A percentile compares a stretch with the other conserved stretches of the same genome.
Conservation (phyloP, 2,329 filamentous ascomycete species). For the Trichoderma hamatum region DNA sequence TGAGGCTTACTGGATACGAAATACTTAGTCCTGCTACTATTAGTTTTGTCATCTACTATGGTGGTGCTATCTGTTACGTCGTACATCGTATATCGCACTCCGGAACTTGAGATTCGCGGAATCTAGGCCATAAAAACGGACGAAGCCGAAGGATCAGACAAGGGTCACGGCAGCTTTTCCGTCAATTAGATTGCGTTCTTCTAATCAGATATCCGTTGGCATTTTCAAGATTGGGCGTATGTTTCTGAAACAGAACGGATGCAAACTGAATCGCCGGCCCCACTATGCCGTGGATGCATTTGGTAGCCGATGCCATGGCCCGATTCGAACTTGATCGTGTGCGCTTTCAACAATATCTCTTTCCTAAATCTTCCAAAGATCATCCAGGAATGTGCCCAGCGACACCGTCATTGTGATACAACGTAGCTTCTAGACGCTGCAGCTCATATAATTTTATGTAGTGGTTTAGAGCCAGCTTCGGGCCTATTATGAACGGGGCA, state of each 20-base stretch:
- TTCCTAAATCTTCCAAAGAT: neutral
- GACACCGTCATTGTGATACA: neutral
- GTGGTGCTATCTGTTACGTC: neutral
- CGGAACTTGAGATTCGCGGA: neutral
- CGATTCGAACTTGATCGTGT: neutral
- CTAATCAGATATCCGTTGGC: neutral
- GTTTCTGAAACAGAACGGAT: constrained; percentile 6
- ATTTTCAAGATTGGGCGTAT: neutral
- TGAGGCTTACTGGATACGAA: neutral
- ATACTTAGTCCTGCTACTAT: neutral
- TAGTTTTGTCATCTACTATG: neutral
- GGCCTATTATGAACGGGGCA: constrained; percentile 19
- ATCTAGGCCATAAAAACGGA: neutral
- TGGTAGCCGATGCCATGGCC: neutral
- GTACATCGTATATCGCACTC: neutral
- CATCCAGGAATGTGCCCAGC: neutral
- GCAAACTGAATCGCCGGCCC: neutral
- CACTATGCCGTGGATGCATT: neutral
- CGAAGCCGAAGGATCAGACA: neutral
- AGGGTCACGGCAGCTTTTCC: neutral
- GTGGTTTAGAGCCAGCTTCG: constrained; percentile 2
- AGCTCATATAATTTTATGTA: neutral
- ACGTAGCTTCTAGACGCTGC: neutral
- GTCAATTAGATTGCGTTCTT: neutral
- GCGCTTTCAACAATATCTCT: neutral